Conservation (phyloP, 306 rosid genomes). For the Dalbergia oliveri region DNA sequence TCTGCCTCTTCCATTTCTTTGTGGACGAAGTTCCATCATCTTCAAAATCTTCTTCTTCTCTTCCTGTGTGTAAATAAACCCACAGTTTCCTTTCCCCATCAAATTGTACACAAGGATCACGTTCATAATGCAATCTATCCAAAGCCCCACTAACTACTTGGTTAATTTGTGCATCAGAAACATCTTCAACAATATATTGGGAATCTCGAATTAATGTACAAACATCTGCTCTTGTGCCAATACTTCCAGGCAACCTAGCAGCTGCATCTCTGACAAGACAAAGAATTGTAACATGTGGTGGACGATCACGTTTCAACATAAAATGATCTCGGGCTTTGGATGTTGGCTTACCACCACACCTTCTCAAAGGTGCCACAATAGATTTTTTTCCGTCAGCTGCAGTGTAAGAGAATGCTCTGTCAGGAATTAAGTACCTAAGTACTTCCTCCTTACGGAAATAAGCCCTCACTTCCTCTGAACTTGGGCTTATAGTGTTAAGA, state of each 20-base stretch:
- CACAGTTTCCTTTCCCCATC: conserved; percentile 96
- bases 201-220: conserved; percentile 98
- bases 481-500: conserved; percentile 86
- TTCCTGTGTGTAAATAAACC: conserved; percentile 97
- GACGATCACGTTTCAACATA: conserved; percentile 98
- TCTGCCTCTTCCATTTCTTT: conserved; percentile 99
- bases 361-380: conserved; percentile 96
- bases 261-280: conserved; percentile 99
- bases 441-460: conserved; percentile 96
- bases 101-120: conserved; percentile 98
- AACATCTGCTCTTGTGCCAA: conserved; percentile 98
- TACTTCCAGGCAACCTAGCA: conserved; percentile 98
- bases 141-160: conserved; percentile 99
- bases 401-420: conserved; percentile 94
- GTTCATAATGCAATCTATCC: conserved; percentile 98
- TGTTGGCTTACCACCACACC: conserved; percentile 99
- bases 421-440: conserved; percentile 99
- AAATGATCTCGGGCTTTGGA: conserved; percentile 99
- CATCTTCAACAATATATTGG: conserved; percentile 97
- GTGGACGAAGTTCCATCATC: conserved; percentile 99
- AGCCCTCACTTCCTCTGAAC: conserved; percentile 91
- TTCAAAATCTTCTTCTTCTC: conserved; percentile 99
- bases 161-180: conserved; percentile 94
- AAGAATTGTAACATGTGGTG: conserved; percentile 97
- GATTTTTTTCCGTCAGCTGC: conserved; percentile 99